Evolutionary conservation across 331 rosid species (phyloP).

Genomic region (Malus hybrid): DNA sequence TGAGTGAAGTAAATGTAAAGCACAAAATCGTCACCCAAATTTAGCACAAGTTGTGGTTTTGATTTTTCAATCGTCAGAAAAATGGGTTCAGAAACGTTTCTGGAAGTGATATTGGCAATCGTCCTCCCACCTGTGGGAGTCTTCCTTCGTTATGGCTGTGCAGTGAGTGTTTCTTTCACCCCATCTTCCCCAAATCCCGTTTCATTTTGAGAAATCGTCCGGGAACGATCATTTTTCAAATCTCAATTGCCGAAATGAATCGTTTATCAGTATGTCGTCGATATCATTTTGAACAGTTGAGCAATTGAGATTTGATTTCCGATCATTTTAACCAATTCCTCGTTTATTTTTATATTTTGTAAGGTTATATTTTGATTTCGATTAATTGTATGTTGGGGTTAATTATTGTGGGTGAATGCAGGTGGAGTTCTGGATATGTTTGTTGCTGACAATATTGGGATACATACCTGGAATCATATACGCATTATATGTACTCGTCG

Average conservation of each 20-base stretch:
- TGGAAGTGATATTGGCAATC: conserved; percentile 58
- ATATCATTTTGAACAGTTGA: too few species aligned
- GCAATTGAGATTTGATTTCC: too few species aligned
- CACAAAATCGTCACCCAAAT: not conserved
- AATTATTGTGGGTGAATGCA: conserved; percentile 19
- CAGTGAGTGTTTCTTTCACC: conserved; percentile 17
- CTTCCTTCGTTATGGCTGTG: conserved; percentile 66
- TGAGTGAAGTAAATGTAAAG: not conserved
- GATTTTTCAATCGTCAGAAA: not conserved
- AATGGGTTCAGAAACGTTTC: conserved; percentile 59
- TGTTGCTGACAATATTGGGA: conserved; percentile 58
- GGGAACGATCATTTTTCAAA: too few species aligned
- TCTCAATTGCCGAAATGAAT: too few species aligned
- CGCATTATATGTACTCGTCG: conserved; percentile 63
- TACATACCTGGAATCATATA: conserved; percentile 79
- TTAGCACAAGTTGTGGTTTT: not conserved
- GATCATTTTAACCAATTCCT: too few species aligned
- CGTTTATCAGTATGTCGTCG: too few species aligned
- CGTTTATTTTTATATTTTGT: too few species aligned
- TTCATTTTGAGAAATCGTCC: too few species aligned
- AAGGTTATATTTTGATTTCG: not conserved
- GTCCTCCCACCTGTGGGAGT: conserved; percentile 69
- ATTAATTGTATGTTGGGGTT: not conserved
- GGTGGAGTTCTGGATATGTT: conserved; percentile 78
- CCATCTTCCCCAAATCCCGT: not conserved